Percentiles rank a stretch among this genome's conserved stretches.
Evolutionary conservation across 495 filamentous ascomycete genomes (phyloP).

Genomic region (Xylaria curta): DNA sequence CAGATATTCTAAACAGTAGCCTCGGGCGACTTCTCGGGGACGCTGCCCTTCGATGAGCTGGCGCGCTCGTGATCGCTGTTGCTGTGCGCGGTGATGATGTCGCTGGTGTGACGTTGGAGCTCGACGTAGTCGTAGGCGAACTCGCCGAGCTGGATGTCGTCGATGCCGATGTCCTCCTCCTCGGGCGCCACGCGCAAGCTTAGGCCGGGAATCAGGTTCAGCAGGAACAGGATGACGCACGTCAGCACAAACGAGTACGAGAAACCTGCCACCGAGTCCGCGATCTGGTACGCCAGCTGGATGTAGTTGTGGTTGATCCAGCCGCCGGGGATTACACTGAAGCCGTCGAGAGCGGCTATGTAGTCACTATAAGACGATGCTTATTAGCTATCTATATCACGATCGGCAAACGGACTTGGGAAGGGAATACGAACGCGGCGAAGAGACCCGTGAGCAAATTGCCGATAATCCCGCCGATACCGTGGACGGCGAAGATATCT

Average conservation of each 20-base stretch:
- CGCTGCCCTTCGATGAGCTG: constrained; percentile 68
- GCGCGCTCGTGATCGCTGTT: constrained; percentile 62
- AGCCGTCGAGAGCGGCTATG: constrained; percentile 78
- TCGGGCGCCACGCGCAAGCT: constrained; percentile 74
- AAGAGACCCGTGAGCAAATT: constrained; percentile 81
- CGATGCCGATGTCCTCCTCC: constrained; percentile 77
- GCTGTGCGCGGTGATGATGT: constrained; percentile 29
- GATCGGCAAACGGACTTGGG: neutral
- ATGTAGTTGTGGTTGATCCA: constrained; percentile 80
- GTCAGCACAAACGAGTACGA: constrained; percentile 81
- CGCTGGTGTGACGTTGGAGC: constrained; percentile 70
- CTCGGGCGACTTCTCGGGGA: constrained; percentile 33
- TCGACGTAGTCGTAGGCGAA: constrained; percentile 89
- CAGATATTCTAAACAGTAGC: neutral
- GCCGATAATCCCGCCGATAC: constrained; percentile 75
- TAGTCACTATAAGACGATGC: constrained; percentile 60
- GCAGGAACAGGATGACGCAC: constrained; percentile 75
- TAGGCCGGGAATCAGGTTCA: constrained; percentile 78
- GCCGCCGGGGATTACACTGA: constrained; percentile 66
- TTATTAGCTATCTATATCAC: constrained; percentile 10
- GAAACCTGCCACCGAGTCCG: constrained; percentile 74
- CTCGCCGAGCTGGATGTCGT: constrained; percentile 83
- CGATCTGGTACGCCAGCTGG: constrained; percentile 79
- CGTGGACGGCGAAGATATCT: constrained; percentile 84
- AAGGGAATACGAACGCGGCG: constrained; percentile 65